phyloP scores from a whole-genome alignment of 2,329 filamentous ascomycete genomes.

The Intubia oerlemansii region DNA sequence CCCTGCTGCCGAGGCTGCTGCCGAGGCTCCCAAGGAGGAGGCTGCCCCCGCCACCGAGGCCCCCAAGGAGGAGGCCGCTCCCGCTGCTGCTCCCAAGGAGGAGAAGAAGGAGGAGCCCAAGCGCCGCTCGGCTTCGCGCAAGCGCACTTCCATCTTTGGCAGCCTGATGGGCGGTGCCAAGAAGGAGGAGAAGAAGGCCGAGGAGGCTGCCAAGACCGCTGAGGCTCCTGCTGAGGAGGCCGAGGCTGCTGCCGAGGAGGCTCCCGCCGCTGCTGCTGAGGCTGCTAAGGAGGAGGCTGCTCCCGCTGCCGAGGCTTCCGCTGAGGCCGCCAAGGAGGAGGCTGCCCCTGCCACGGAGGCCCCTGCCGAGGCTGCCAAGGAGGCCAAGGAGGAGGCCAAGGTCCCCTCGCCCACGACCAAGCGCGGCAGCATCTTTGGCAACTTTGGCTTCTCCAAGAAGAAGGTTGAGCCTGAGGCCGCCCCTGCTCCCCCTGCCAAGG shows the following conservation, averaged over 20 bases:
- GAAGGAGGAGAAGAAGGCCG: slow-evolving; percentile 19
- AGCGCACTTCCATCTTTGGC: slow-evolving; percentile 44
- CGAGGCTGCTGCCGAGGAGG: slow-evolving; percentile 11
- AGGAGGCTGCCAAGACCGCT: slow-evolving; percentile 11
- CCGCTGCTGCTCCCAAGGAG: slow-evolving; percentile 6
- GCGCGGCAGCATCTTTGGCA: slow-evolving; percentile 32
- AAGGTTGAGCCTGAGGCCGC: slow-evolving; percentile 25
- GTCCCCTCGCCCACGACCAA: slow-evolving; percentile 15
- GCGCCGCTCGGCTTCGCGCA: slow-evolving; percentile 41
- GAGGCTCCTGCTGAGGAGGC: slow-evolving; percentile 16
- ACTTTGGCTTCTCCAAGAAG: slow-evolving; percentile 37
- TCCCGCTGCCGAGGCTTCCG: slow-evolving; percentile 11
- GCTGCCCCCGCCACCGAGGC: slow-evolving; percentile 13
- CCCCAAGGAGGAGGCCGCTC: too few relatives aligned
- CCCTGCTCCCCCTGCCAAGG: slow-evolving; percentile 20
- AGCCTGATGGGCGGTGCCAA: slow-evolving; percentile 34
- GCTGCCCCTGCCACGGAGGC: slow-evolving; percentile 18
- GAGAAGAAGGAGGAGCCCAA: slow-evolving; percentile 37
- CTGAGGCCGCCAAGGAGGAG: slow-evolving; percentile 11
- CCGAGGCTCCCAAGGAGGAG: slow-evolving; percentile 9
- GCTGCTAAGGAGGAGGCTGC: slow-evolving; percentile 14
- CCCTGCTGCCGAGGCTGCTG: slow-evolving; percentile 5
- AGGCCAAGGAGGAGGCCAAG: slow-evolving; percentile 12
- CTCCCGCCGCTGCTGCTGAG: slow-evolving; percentile 13
- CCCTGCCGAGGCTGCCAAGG: slow-evolving; percentile 15